A percentile compares a stretch with the other conserved stretches of the same genome.
Conservation (phyloP, 192 early-diverging fungal genomes). For the Entomortierella beljakovae region DNA sequence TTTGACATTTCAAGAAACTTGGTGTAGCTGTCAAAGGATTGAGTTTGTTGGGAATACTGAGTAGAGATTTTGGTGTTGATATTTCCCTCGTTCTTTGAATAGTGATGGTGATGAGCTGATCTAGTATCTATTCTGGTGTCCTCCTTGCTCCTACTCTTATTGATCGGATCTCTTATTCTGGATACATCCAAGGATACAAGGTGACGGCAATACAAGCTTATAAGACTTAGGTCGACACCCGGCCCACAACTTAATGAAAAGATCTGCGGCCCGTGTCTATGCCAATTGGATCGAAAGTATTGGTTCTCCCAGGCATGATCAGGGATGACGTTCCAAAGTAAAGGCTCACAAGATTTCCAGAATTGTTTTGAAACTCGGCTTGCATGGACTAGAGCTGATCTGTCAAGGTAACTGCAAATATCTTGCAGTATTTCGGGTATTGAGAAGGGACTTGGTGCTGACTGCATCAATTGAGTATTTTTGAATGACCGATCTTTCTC, state of each 20-base stretch:
- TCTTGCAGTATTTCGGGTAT: conserved; percentile 35
- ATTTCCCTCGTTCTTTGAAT: background rate
- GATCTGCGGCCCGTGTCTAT: conserved; percentile 7
- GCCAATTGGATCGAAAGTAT: conserved; percentile 22
- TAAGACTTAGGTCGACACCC: background rate
- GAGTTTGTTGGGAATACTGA: background rate
- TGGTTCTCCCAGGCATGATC: conserved; percentile 25
- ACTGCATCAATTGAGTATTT: background rate
- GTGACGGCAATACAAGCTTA: conserved; percentile 18
- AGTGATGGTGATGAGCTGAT: too few relatives aligned
- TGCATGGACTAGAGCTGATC: conserved; percentile 12
- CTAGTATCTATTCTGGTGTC: background rate
- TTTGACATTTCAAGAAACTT: conserved; percentile 20
- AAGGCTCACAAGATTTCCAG: conserved; percentile 12
- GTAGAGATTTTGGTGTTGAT: background rate
- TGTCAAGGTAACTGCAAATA: conserved; percentile 32
- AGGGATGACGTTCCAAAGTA: conserved; percentile 32
- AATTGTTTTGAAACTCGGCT: conserved; percentile 31
- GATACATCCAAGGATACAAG: conserved; percentile 35
- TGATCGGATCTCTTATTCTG: conserved; percentile 1
- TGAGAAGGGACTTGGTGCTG: background rate
- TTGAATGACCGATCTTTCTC: too few relatives aligned
- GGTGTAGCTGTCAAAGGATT: background rate
- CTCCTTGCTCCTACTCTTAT: too few relatives aligned
- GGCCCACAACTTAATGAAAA: conserved; percentile 17